A percentile compares a stretch with the other conserved stretches of the same genome.
phyloP scores from a whole-genome alignment of 257 asterid genomes.

The Leptodermis oblonga region DNA sequence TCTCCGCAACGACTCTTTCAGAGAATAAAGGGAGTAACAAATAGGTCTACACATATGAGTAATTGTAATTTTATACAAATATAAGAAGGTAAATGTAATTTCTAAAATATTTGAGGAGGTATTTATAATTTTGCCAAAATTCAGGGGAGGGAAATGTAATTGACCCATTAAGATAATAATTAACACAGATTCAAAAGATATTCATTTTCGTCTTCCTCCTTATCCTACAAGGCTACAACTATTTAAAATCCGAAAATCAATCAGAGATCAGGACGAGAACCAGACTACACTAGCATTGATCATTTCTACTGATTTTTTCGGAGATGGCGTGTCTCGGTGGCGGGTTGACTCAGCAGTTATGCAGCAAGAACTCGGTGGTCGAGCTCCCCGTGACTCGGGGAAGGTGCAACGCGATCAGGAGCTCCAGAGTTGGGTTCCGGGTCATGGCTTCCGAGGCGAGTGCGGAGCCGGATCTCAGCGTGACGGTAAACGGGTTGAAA shows the following conservation, averaged over 20 bases:
- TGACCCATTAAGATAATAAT: background rate
- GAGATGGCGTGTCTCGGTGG: constrained; percentile 24
- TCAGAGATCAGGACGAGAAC: background rate
- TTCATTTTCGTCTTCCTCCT: constrained; percentile 7
- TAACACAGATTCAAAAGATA: constrained; percentile 1
- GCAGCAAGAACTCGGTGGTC: constrained; percentile 22
- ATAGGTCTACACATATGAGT: too few species aligned
- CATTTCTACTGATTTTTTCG: background rate
- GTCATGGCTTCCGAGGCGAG: constrained; percentile 34
- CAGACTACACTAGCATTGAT: background rate
- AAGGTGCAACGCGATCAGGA: constrained; percentile 13
- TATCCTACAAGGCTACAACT: background rate
- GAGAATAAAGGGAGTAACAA: too few species aligned
- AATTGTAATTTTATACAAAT: too few species aligned
- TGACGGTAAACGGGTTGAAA: constrained; percentile 80
- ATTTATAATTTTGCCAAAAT: too few species aligned
- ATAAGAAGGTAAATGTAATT: too few species aligned
- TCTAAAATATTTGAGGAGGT: too few species aligned
- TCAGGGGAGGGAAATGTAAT: too few species aligned
- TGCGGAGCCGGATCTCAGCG: constrained; percentile 86
- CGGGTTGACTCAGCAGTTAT: constrained; percentile 22
- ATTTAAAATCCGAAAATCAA: background rate
- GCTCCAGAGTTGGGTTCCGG: constrained; percentile 44
- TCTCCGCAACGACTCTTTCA: too few species aligned
- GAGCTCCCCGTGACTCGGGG: constrained; percentile 31